A percentile compares a stretch with the other conserved stretches of the same genome.
phyloP scores from a whole-genome alignment of 371 early-diverging fungal genomes.

The Mortierella sp. region DNA sequence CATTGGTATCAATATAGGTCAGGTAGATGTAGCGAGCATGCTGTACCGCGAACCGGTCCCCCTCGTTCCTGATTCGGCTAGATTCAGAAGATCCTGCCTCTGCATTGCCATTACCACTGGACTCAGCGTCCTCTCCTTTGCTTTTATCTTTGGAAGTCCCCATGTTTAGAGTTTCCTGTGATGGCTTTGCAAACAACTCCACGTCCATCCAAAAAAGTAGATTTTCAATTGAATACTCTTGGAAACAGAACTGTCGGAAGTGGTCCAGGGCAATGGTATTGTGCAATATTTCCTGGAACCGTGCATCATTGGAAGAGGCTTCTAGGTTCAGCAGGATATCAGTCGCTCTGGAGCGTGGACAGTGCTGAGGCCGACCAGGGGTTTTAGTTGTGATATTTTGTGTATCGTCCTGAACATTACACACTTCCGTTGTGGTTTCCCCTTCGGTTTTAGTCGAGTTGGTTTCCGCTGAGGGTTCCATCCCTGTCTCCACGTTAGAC shows the following conservation, averaged over 20 bases:
- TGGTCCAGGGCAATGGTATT: slow-evolving; percentile 60
- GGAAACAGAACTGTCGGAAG: slow-evolving; percentile 65
- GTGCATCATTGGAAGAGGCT: slow-evolving; percentile 53
- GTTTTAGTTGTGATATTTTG: background rate
- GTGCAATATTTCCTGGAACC: slow-evolving; percentile 59
- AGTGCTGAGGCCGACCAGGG: background rate
- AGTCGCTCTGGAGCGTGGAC: slow-evolving; percentile 34
- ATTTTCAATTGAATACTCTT: slow-evolving; percentile 67
- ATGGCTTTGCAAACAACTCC: slow-evolving; percentile 58
- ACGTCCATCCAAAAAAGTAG: slow-evolving; percentile 70
- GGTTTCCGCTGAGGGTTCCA: no score
- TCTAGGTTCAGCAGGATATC: slow-evolving; percentile 39
- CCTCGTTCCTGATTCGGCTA: background rate
- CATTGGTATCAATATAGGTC: slow-evolving; percentile 58
- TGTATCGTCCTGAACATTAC: background rate
- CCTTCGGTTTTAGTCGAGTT: background rate
- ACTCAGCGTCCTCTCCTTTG: background rate
- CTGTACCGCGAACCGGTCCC: slow-evolving; percentile 46
- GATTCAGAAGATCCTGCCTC: slow-evolving; percentile 12
- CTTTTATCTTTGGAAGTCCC: background rate
- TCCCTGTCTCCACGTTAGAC: no score
- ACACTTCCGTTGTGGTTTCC: slow-evolving; percentile 5
- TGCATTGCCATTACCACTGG: slow-evolving; percentile 9
- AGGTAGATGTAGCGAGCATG: slow-evolving; percentile 64
- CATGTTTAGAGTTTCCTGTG: slow-evolving; percentile 12